Evolutionary conservation across 1,139 yeast species (phyloP).

Genomic region (Hyphopichia burtonii): DNA sequence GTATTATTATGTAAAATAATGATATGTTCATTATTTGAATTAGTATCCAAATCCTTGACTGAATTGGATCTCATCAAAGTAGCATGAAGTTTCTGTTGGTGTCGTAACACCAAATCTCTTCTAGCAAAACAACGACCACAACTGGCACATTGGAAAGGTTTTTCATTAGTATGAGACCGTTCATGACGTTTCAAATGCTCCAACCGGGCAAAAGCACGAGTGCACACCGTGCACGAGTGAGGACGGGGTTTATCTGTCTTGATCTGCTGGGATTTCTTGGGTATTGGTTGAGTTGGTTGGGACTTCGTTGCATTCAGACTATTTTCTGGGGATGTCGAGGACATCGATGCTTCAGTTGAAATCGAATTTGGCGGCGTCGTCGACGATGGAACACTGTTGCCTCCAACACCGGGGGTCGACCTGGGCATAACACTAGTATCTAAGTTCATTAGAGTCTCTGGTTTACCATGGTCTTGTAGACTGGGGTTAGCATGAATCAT

Average conservation of each 20-base stretch:
- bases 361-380: not conserved
- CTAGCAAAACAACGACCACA: conserved; percentile 53
- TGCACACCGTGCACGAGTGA: conserved; percentile 28
- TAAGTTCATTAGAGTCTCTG: not conserved
- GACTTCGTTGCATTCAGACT: not conserved
- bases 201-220: conserved; percentile 32
- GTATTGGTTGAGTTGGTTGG: conserved; percentile 61
- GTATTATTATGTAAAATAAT: conserved; percentile 46
- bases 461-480: not conserved
- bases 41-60: not conserved
- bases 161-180: conserved; percentile 33
- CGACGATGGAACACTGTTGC: not conserved
- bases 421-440: not conserved
- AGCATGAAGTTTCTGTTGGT: conserved; percentile 43
- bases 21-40: conserved; percentile 35
- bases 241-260: conserved; percentile 60
- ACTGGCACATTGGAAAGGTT: conserved; percentile 46
- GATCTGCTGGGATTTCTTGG: conserved; percentile 78
- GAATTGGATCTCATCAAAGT: conserved; percentile 17
- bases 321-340: not conserved
- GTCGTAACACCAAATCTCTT: conserved; percentile 47
- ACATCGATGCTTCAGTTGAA: not conserved
- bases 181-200: conserved; percentile 35
- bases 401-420: not conserved
- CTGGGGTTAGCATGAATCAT: conserved; percentile 1